phyloP scores from a whole-genome alignment of 306 rosid species.

The Corylus heterophylla region DNA sequence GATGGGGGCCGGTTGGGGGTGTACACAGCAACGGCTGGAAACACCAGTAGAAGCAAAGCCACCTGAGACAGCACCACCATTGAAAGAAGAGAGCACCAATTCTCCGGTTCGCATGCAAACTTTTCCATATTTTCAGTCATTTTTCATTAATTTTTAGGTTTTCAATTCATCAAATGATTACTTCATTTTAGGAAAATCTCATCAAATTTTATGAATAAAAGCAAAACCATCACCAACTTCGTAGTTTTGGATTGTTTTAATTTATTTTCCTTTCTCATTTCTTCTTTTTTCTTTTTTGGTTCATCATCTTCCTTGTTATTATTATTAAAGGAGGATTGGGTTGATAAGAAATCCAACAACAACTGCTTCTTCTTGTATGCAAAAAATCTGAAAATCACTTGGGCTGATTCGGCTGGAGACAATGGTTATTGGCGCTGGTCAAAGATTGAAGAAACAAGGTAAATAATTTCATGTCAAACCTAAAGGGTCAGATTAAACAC shows the following conservation, averaged over 20 bases:
- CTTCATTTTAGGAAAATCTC: neutral
- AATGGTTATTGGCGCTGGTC: slow-evolving; percentile 41
- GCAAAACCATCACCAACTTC: neutral
- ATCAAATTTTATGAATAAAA: neutral
- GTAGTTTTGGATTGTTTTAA: neutral
- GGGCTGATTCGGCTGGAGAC: slow-evolving; percentile 41
- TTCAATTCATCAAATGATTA: neutral
- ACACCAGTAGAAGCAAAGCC: neutral
- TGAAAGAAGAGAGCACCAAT: too few species aligned
- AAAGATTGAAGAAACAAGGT: slow-evolving; percentile 35
- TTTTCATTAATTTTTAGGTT: too few species aligned
- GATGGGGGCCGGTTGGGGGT: too few species aligned
- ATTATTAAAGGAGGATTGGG: slow-evolving; percentile 38
- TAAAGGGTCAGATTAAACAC: too few species aligned
- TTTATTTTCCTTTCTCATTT: neutral
- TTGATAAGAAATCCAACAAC: slow-evolving; percentile 40
- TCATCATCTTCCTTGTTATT: neutral
- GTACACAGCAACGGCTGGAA: too few species aligned
- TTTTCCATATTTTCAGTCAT: too few species aligned
- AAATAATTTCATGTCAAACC: neutral
- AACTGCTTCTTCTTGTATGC: slow-evolving; percentile 49
- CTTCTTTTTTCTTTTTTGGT: neutral
- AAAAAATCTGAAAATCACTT: slow-evolving; percentile 39
- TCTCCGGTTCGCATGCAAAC: too few species aligned
- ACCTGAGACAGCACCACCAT: neutral